These are phyloP conservation scores for Calocera viscosa DNA, from an alignment of 768 basidiomycete genomes.

Conservation along the genomic window DNA sequence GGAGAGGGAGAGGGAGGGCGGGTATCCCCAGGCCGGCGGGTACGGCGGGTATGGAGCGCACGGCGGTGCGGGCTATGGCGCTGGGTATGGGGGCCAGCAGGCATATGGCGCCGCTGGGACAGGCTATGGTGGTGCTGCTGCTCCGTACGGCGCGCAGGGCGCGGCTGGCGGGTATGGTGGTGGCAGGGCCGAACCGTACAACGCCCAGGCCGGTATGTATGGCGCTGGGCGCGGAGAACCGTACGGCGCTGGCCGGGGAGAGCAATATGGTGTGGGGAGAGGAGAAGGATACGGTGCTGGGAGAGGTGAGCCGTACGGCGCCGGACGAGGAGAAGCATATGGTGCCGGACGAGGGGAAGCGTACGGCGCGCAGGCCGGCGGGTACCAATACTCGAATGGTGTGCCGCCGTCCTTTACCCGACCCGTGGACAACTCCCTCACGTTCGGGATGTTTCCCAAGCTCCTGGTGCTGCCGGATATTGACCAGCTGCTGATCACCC, in stretches of 20 bases:
- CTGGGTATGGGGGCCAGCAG: neutral
- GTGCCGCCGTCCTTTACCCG: constrained; percentile 44
- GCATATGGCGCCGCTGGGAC: neutral
- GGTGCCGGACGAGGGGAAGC: neutral
- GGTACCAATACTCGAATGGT: constrained; percentile 7
- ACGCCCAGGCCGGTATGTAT: too few relatives aligned
- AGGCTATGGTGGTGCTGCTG: neutral
- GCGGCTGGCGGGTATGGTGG: neutral
- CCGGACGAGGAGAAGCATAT: neutral
- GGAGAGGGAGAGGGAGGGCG: neutral
- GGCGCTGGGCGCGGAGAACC: neutral
- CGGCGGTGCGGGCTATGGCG: neutral
- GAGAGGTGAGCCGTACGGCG: neutral
- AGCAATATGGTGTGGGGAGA: neutral
- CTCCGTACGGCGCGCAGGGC: neutral
- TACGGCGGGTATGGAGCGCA: neutral
- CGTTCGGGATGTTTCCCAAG: constrained; percentile 56
- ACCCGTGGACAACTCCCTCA: constrained; percentile 50
- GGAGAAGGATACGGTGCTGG: neutral
- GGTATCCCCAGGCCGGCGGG: neutral
- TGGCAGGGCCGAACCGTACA: neutral
- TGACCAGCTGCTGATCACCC: constrained; percentile 54
- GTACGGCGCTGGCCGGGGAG: neutral
- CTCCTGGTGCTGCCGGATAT: constrained; percentile 59
- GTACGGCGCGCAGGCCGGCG: neutral